Conservation (phyloP, 2,329 filamentous ascomycete species). For the Penicillium hesseltinei region DNA sequence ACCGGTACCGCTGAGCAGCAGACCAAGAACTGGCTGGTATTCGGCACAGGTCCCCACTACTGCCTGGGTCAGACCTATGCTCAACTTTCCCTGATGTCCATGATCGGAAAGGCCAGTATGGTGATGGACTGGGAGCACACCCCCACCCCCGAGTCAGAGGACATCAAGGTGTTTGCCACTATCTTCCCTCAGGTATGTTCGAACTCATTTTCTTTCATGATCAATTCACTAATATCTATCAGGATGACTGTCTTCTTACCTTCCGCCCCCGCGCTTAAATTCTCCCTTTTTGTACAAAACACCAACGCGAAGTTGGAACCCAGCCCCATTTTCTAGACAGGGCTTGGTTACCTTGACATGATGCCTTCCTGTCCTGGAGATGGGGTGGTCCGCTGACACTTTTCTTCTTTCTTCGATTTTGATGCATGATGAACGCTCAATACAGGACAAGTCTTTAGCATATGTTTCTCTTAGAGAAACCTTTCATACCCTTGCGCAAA, state of each 20-base stretch:
- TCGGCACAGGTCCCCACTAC: constrained; percentile 94
- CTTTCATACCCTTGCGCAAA: constrained; percentile 13
- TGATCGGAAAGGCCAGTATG: constrained; percentile 87
- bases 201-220: constrained; percentile 7
- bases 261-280: constrained; percentile 54
- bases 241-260: constrained; percentile 82
- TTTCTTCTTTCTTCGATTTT: constrained; percentile 15
- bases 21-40: constrained; percentile 95
- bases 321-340: constrained; percentile 18
- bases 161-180: constrained; percentile 97
- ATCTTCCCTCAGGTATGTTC: constrained; percentile 83
- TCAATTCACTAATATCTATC: constrained; percentile 24
- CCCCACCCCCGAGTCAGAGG: constrained; percentile 77
- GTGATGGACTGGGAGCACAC: constrained; percentile 88
- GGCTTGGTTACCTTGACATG: constrained; percentile 12
- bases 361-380: constrained; percentile 27
- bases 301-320: constrained; percentile 19
- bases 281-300: constrained; percentile 9
- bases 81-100: constrained; percentile 79
- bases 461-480: neutral
- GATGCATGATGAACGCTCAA: constrained; percentile 13
- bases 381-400: constrained; percentile 13
- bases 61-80: constrained; percentile 94
- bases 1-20: constrained; percentile 83
- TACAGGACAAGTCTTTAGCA: constrained; percentile 6